Evolutionary conservation across 345 rosid species (phyloP).

Genomic region (Moringa oleifera): DNA sequence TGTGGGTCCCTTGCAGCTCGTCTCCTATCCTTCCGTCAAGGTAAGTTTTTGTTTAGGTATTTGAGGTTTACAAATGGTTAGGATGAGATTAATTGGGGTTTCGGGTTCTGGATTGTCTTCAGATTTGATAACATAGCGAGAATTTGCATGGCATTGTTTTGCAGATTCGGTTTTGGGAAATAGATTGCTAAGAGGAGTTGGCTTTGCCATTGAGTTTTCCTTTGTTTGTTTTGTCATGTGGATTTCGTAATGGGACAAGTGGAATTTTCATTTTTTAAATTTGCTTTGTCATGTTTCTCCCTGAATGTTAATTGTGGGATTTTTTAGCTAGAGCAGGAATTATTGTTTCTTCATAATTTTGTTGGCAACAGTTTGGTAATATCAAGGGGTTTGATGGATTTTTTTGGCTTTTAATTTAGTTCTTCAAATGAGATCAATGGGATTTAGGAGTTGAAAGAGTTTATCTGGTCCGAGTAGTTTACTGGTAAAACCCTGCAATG

Average conservation of each 20-base stretch:
- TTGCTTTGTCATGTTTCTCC: too few species aligned
- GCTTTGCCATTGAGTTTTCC: too few species aligned
- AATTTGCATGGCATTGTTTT: neutral
- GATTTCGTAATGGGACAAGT: too few species aligned
- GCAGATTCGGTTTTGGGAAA: neutral
- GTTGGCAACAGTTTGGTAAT: neutral
- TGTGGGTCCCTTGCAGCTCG: constrained; percentile 85
- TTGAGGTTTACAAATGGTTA: neutral
- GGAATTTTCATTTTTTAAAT: too few species aligned
- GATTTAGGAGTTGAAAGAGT: neutral
- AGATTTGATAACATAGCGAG: neutral
- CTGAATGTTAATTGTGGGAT: neutral
- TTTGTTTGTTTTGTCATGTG: too few species aligned
- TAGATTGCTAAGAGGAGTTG: too few species aligned
- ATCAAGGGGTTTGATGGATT: neutral
- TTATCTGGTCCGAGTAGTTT: neutral
- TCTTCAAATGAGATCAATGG: neutral
- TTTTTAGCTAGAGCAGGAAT: neutral
- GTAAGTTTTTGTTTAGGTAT: constrained; percentile 20
- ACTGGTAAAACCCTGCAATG: too few species aligned
- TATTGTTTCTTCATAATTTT: too few species aligned
- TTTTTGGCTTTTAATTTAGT: too few species aligned
- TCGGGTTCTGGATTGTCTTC: neutral
- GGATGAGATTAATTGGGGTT: neutral
- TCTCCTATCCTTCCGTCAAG: constrained; percentile 78